A percentile compares a stretch with the other conserved stretches of the same genome.
Evolutionary conservation across 306 rosid genomes (phyloP).

Genomic region (Prunus mume): DNA sequence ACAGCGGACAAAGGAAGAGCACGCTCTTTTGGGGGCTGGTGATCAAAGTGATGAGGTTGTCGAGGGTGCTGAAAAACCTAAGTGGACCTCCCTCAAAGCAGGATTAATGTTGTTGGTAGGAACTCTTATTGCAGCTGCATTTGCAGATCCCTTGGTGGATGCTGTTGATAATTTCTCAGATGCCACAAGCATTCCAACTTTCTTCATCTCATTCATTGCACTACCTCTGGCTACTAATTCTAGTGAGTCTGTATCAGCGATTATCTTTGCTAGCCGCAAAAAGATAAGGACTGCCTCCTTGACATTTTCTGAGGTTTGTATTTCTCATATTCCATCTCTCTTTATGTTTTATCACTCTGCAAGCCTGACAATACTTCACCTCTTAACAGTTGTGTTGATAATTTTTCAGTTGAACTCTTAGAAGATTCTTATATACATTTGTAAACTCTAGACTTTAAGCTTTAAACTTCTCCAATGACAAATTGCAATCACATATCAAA

Average conservation of each 20-base stretch:
- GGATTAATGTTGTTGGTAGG: constrained; percentile 59
- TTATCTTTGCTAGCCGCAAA: constrained; percentile 82
- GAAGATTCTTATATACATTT: background rate
- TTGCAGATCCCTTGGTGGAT: constrained; percentile 96
- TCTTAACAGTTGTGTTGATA: background rate
- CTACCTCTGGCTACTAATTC: constrained; percentile 88
- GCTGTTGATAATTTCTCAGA: constrained; percentile 84
- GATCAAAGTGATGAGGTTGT: constrained; percentile 43
- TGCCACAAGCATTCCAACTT: constrained; percentile 88
- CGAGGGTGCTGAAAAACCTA: constrained; percentile 41
- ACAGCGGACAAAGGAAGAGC: constrained; percentile 73
- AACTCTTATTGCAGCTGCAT: constrained; percentile 72
- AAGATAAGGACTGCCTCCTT: constrained; percentile 72
- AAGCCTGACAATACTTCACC: background rate
- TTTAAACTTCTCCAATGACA: background rate
- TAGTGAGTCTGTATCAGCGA: constrained; percentile 86
- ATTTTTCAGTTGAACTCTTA: background rate
- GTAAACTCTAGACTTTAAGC: background rate
- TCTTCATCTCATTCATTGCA: constrained; percentile 89
- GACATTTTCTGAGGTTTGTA: constrained; percentile 92
- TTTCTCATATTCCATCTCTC: background rate
- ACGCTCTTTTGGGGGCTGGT: constrained; percentile 51
- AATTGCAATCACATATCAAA: background rate
- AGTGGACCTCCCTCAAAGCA: constrained; percentile 54
- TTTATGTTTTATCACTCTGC: background rate